phyloP scores from a whole-genome alignment of 257 asterid species.

The Leonotis leonurus region DNA sequence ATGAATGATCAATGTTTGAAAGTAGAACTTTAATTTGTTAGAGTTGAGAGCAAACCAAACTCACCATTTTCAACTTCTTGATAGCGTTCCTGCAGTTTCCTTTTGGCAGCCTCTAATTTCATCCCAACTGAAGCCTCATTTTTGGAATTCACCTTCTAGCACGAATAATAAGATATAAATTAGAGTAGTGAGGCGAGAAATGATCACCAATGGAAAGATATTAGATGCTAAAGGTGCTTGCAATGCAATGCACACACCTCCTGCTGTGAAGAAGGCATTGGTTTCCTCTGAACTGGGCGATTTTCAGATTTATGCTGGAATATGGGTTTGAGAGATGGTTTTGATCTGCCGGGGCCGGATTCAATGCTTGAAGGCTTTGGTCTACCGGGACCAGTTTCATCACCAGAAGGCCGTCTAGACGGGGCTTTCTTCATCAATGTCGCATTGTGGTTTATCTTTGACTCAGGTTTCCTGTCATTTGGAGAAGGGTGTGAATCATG shows the following conservation, averaged over 20 bases:
- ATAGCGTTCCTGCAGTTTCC: constrained; percentile 92
- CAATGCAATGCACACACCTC: constrained; percentile 43
- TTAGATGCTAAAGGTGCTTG: background rate
- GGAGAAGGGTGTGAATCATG: constrained; percentile 21
- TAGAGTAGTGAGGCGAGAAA: background rate
- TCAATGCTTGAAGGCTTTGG: constrained; percentile 37
- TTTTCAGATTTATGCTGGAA: constrained; percentile 38
- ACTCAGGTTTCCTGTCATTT: constrained; percentile 35
- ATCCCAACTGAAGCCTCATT: constrained; percentile 41
- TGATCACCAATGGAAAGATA: background rate
- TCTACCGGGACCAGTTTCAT: constrained; percentile 39
- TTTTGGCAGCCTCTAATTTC: constrained; percentile 70
- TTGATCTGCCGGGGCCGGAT: constrained; percentile 46
- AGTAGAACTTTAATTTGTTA: background rate
- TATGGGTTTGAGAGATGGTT: constrained; percentile 37
- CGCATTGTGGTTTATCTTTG: constrained; percentile 37
- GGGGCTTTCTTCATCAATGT: constrained; percentile 36
- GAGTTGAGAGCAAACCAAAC: constrained; percentile 15
- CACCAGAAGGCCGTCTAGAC: constrained; percentile 30
- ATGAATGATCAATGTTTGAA: background rate
- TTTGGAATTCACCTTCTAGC: constrained; percentile 30
- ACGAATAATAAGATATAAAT: background rate
- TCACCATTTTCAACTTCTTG: constrained; percentile 87
- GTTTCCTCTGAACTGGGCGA: constrained; percentile 40
- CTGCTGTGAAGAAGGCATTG: constrained; percentile 35